Conservation (phyloP, 1,284 basidiomycete genomes). For the Leccinum pachyderme region DNA sequence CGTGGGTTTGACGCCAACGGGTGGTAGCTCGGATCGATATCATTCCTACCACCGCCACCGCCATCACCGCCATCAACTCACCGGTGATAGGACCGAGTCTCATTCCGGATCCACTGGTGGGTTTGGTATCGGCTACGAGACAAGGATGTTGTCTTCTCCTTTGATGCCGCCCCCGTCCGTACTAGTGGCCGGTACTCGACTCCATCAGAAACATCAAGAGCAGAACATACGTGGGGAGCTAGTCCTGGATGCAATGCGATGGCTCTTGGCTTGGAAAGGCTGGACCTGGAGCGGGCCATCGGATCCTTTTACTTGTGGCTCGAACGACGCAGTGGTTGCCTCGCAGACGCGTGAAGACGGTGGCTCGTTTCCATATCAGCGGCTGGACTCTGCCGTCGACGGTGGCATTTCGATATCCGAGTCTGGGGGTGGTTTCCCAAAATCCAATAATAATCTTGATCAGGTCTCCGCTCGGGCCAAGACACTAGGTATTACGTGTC, state of each 20-base stretch:
- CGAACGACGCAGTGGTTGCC: not conserved
- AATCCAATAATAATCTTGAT: not conserved
- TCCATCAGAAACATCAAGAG: not conserved
- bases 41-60: too few species aligned
- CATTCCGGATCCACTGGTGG: not conserved
- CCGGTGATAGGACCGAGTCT: not conserved
- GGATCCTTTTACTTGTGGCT: not conserved
- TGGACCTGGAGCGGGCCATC: not conserved
- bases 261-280: not conserved
- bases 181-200: constrained; percentile 10
- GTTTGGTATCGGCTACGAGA: not conserved
- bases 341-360: not conserved
- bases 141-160: not conserved
- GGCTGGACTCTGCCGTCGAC: not conserved
- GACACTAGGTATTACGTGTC: not conserved
- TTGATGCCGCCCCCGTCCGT: not conserved
- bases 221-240: not conserved
- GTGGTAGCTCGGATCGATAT: not conserved
- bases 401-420: not conserved
- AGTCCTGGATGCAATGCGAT: not conserved
- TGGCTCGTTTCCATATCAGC: not conserved
- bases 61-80: not conserved
- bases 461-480: not conserved
- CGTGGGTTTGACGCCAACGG: not conserved
- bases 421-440: not conserved